phyloP scores from a whole-genome alignment of 345 rosid species.

The Gynandropsis gynandra region DNA sequence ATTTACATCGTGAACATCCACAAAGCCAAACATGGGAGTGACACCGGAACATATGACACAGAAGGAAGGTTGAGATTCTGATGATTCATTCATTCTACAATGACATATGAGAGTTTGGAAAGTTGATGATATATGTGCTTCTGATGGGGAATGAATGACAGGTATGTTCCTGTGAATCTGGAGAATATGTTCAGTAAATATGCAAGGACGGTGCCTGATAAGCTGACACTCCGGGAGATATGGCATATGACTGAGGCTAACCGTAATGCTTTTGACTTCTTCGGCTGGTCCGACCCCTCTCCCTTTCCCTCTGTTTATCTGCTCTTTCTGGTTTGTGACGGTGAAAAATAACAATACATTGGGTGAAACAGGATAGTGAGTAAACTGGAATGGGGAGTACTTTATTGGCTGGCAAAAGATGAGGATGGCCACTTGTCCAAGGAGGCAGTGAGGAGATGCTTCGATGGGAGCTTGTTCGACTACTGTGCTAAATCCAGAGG shows the following conservation, averaged over 20 bases:
- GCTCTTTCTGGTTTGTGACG: too few relatives aligned
- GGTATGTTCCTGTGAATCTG: constrained; percentile 45
- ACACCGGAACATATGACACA: constrained; percentile 47
- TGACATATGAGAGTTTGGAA: too few relatives aligned
- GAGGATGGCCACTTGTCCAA: constrained; percentile 50
- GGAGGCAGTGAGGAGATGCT: constrained; percentile 54
- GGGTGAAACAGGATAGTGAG: constrained; percentile 34
- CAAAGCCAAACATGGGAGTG: constrained; percentile 63
- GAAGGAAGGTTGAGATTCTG: constrained; percentile 45
- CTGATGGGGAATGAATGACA: constrained; percentile 12
- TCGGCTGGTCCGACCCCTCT: constrained; percentile 36
- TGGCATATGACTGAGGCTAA: constrained; percentile 58
- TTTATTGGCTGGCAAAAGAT: constrained; percentile 46
- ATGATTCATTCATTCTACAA: too few relatives aligned
- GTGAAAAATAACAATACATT: neutral
- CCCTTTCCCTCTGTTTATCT: neutral
- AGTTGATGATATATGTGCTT: neutral
- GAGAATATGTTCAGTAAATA: constrained; percentile 65
- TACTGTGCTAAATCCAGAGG: constrained; percentile 39
- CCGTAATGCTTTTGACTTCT: constrained; percentile 37
- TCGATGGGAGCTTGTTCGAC: constrained; percentile 64
- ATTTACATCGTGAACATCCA: constrained; percentile 47
- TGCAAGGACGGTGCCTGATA: constrained; percentile 47
- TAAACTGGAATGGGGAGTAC: constrained; percentile 49
- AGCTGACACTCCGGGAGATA: constrained; percentile 40